Conservation (phyloP, 768 basidiomycete species). For the Lentinula sp. region DNA sequence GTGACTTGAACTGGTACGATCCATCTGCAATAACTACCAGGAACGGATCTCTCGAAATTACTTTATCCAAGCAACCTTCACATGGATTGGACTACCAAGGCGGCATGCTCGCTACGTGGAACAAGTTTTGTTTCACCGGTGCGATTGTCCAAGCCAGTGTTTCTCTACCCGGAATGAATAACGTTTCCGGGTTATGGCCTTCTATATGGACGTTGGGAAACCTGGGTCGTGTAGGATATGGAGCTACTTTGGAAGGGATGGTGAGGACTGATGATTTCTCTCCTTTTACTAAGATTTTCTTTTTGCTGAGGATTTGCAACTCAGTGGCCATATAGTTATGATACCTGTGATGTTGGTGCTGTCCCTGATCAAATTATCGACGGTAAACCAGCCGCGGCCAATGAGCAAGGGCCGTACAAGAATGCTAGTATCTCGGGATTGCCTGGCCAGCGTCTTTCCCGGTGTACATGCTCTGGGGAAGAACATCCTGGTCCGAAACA, state of each 20-base stretch:
- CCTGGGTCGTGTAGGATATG: slow-evolving; percentile 65
- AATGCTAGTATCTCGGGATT: slow-evolving; percentile 29
- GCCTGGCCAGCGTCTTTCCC: slow-evolving; percentile 47
- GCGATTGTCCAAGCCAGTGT: slow-evolving; percentile 52
- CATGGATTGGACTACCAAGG: slow-evolving; percentile 65
- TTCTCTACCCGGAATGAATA: background rate
- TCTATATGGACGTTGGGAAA: slow-evolving; percentile 35
- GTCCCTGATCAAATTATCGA: slow-evolving; percentile 45
- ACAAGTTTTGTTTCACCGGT: slow-evolving; percentile 79
- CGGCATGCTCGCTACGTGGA: slow-evolving; percentile 26
- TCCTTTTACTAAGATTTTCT: background rate
- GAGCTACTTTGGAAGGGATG: slow-evolving; percentile 57
- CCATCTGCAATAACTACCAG: slow-evolving; percentile 61
- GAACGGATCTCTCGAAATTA: slow-evolving; percentile 67
- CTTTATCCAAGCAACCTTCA: slow-evolving; percentile 50
- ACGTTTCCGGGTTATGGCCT: slow-evolving; percentile 4
- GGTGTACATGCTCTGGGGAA: slow-evolving; percentile 54
- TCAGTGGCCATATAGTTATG: slow-evolving; percentile 64
- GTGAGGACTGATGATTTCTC: slow-evolving; percentile 27
- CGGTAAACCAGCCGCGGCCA: slow-evolving; percentile 38
- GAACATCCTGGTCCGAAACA: slow-evolving; percentile 48
- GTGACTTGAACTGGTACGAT: slow-evolving; percentile 77
- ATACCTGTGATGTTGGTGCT: slow-evolving; percentile 57
- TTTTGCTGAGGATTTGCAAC: background rate
- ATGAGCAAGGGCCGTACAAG: slow-evolving; percentile 25